Evolutionary conservation across 352 stramenopile species (phyloP), one percentile per base, ranked within the genome.

Genomic region (Nothophytophthora sp.): DNA sequence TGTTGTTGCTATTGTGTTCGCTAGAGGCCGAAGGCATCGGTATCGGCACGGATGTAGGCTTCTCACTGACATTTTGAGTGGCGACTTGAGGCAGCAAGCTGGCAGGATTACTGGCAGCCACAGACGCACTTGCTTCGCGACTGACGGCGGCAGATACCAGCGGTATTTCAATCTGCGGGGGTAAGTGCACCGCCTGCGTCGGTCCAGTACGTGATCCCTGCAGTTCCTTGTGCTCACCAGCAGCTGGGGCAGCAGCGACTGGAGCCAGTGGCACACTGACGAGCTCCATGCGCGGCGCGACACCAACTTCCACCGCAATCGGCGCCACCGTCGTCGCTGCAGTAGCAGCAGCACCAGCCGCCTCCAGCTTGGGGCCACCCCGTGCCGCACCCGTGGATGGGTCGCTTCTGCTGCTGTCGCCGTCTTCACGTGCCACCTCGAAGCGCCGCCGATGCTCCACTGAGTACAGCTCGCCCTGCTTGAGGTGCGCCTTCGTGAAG

Each of bases 401-500:
- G n/a, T 25, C 42, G n/a, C 10, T 30, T 19, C 29, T 54, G 43
- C 33, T 29, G 39, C 39, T 74, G 51, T 69, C 63, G n/a, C n/a
- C n/a, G 32, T 93, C 76, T 40, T 87, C 70, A 46, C 81, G 79
- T 29, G 80, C 82, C 28, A 91, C 75, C 54, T 93, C 82, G 52
- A 78, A 93, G 52, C 77, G 75, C 30, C 80, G 78, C 11, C 82
- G 78, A 61, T 93, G 82, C 42, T 88, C 76, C 16, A 93, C 62
- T 20, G 64, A 86, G 67, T 93, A 93, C 27, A 76, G 72, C 64
- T 93, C 82, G 46, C 78, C 80, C 34, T 88, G 67, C 57, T 76
- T 82, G 46, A 93, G 55, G 46, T 93, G 82, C 52, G 65, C 59
- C 67, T 86, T 87, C 32, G 75, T 76, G 50, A 93, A 93, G 63